Evolutionary conservation across 352 stramenopile genomes (phyloP).

Genomic region (Blastocystis hominis): DNA sequence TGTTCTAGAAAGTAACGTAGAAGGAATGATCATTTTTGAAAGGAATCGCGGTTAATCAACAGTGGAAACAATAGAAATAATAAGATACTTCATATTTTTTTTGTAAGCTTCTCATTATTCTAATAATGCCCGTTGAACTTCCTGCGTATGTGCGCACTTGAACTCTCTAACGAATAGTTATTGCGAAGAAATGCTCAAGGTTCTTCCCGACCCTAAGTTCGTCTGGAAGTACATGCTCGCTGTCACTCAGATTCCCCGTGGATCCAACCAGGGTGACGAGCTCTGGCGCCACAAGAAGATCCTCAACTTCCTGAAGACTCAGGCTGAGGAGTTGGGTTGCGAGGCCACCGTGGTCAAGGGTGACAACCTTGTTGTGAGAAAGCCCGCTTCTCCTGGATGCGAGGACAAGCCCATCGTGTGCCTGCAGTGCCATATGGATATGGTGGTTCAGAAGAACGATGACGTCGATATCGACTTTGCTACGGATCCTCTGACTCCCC

Average conservation of each 20-base stretch:
- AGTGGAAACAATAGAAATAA: conserved; percentile 12
- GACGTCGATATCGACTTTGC: conserved; percentile 62
- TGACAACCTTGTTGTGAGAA: conserved; percentile 53
- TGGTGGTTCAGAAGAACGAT: conserved; percentile 64
- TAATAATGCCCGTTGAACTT: conserved; percentile 21
- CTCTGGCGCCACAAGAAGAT: conserved; percentile 47
- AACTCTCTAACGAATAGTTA: conserved; percentile 10
- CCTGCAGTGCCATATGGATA: conserved; percentile 63
- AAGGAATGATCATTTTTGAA: not conserved
- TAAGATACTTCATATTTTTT: conserved; percentile 43
- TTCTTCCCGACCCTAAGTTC: conserved; percentile 39
- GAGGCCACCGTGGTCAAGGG: conserved; percentile 52
- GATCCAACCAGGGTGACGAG: conserved; percentile 57
- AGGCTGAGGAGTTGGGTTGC: conserved; percentile 53
- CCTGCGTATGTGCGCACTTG: not conserved
- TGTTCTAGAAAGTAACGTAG: not conserved
- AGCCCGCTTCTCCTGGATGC: conserved; percentile 33
- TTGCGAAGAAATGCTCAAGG: conserved; percentile 55
- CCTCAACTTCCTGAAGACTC: conserved; percentile 13
- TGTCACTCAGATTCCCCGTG: conserved; percentile 58
- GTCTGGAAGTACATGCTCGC: conserved; percentile 58
- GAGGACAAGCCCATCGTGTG: conserved; percentile 55
- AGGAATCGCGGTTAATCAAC: conserved; percentile 13
- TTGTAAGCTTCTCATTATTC: conserved; percentile 52
- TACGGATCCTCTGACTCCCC: conserved; percentile 61